These are phyloP conservation scores for Epichloe sp. DNA, from an alignment of 2,329 filamentous ascomycete species.

Conservation along the genomic window DNA sequence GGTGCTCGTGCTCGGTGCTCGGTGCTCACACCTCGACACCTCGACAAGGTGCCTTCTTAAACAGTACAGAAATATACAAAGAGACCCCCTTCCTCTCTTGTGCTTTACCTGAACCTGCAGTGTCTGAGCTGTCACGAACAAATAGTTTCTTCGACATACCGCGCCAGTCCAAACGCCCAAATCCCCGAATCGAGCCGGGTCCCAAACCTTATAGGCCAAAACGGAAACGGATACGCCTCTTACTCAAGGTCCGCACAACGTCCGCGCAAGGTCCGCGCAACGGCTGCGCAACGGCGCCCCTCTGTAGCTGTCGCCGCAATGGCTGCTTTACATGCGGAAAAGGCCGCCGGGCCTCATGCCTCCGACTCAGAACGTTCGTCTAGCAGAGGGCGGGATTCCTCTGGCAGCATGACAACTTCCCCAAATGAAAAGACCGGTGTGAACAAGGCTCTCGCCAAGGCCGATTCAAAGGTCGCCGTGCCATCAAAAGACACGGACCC, in stretches of 20 bases:
- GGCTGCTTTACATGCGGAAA: conserved; percentile 1
- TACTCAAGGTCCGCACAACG: neutral
- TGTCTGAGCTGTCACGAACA: neutral
- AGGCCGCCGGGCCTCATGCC: neutral
- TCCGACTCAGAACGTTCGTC: conserved; percentile 4
- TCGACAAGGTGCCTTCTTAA: neutral
- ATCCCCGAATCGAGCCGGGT: neutral
- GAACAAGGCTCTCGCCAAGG: conserved; percentile 6
- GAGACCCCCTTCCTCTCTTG: neutral
- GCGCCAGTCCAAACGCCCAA: neutral
- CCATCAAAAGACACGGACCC: conserved; percentile 22
- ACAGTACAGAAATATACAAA: too few species aligned
- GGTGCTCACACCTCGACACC: neutral
- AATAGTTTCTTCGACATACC: neutral
- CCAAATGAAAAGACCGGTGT: conserved; percentile 1
- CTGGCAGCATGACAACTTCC: conserved; percentile 2
- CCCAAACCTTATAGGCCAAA: neutral
- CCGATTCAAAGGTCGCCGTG: conserved; percentile 9
- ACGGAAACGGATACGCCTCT: neutral
- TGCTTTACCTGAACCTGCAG: neutral
- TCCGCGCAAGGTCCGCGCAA: neutral
- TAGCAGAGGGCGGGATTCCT: conserved; percentile 2
- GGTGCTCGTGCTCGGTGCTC: too few species aligned
- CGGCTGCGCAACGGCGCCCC: conserved; percentile 2
- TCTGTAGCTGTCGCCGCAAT: neutral